Base-by-base conservation (phyloP, 1,284 basidiomycete species). In the Filobasidium uniguttulatum region DNA sequence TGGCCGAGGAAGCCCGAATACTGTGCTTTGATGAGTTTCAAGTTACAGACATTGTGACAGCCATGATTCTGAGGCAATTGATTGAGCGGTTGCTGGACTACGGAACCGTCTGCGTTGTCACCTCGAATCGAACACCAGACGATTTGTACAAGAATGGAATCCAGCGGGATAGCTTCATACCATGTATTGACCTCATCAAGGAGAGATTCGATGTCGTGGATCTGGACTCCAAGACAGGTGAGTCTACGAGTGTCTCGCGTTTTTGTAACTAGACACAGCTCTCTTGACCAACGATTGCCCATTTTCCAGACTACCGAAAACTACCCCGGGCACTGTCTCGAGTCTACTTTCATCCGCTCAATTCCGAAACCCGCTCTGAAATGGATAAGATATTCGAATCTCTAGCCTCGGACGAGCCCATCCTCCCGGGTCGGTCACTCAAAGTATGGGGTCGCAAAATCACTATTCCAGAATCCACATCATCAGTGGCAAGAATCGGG, bases 101-200 rank as follows among this genome's bases (percentile, higher is more conserved):
- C 58, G 94, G 94, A 6, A 90, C 97, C 3, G 81, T 98, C 22
- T 86, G 81, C 60, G 82, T 99, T 41, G 86, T 96, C 74, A 99
- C 94, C 0, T 96, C 89, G 47, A 99, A 99, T 69, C 93, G 94
- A 50, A 89, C 94, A 66, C 94, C 94, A 3, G 83, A 94, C 63
- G 88, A 97, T 37, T 75, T 99, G 0, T 99, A 99, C 74, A 93
- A 93, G 77, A 98, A 98, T 60, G 94, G 94, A 0, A 96, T 99
- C 46, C 94, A 99, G 66, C 80, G 94, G 17, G 80, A 84, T n/a
- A 90, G 85, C 59, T 99, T 99, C 71, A 65, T 97, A 33, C 94
- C 94, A 4, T 85, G 90, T 47, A 98, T 99, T 56, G 85, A 96
- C 31, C 75, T 98, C 31, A 78, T 99, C 61, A 93, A 96, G 71